A percentile compares a stretch with the other conserved stretches of the same genome.
These are phyloP conservation scores for Leccinum subspadiceum DNA, from an alignment of 1,284 basidiomycete species.

Conservation along the genomic window DNA sequence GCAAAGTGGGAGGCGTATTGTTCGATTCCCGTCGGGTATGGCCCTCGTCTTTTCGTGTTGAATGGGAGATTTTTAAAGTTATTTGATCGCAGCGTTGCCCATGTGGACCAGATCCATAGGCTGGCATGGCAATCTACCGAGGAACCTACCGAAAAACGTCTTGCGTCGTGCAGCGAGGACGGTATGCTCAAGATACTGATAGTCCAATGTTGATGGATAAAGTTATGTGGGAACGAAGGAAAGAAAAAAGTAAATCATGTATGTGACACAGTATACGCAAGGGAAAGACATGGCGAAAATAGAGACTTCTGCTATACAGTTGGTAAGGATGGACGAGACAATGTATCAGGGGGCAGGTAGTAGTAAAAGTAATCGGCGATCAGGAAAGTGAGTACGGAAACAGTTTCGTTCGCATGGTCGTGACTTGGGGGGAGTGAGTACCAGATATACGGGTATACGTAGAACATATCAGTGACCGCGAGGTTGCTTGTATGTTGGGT, in stretches of 20 bases:
- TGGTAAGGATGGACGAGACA: constrained; percentile 35
- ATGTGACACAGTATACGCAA: constrained; percentile 30
- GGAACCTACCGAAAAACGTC: constrained; percentile 33
- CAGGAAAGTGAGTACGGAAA: constrained; percentile 58
- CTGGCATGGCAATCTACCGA: constrained; percentile 60
- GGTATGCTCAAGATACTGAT: constrained; percentile 72
- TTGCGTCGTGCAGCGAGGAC: constrained; percentile 73
- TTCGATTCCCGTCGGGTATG: constrained; percentile 50
- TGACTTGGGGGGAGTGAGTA: constrained; percentile 35
- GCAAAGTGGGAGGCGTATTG: constrained; percentile 50
- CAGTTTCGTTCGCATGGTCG: constrained; percentile 47
- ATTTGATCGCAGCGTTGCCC: constrained; percentile 48
- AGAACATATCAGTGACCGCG: constrained; percentile 41
- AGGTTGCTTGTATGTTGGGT: constrained; percentile 35
- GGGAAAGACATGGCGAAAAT: constrained; percentile 25
- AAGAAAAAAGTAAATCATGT: constrained; percentile 18
- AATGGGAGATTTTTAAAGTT: neutral
- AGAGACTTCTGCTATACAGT: constrained; percentile 72
- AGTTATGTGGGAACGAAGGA: constrained; percentile 28
- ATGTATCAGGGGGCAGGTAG: constrained; percentile 37
- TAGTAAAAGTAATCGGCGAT: constrained; percentile 31
- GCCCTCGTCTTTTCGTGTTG: neutral
- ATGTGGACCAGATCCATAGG: constrained; percentile 68
- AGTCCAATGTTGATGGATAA: constrained; percentile 45
- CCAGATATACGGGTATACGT: constrained; percentile 60